Evolutionary conservation across 257 asterid genomes (phyloP).

Genomic region (Perilla frutescens): DNA sequence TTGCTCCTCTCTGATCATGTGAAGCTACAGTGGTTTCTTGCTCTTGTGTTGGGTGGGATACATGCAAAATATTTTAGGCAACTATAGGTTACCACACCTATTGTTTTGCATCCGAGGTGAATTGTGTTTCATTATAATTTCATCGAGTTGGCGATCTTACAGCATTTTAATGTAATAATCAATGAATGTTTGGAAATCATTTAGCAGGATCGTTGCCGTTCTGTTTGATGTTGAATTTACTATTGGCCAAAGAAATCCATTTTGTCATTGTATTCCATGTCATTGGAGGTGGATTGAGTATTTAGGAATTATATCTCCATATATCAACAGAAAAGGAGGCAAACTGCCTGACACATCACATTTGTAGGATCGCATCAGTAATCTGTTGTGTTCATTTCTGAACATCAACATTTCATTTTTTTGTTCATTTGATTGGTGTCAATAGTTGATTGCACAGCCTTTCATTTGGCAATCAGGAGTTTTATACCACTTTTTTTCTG

Average conservation of each 20-base stretch:
- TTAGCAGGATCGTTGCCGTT: not conserved
- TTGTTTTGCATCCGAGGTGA: constrained; percentile 18
- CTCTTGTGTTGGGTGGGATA: constrained; percentile 21
- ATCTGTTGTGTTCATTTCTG: not conserved
- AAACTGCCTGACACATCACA: not conserved
- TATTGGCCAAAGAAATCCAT: constrained; percentile 16
- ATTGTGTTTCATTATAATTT: constrained; percentile 14
- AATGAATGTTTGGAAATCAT: not conserved
- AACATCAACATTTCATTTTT: not conserved
- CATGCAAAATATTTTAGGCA: constrained; percentile 22
- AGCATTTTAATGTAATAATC: constrained; percentile 9
- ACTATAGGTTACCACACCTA: constrained; percentile 5
- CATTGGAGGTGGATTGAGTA: constrained; percentile 20
- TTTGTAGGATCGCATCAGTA: not conserved
- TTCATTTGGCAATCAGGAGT: not conserved
- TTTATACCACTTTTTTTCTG: not conserved
- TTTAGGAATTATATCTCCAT: constrained; percentile 11
- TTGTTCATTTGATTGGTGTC: constrained; percentile 10
- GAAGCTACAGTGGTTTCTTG: constrained; percentile 19
- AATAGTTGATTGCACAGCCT: constrained; percentile 7
- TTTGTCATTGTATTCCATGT: not conserved
- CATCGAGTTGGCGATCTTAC: not conserved
- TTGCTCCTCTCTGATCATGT: constrained; percentile 18
- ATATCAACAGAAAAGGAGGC: not conserved
- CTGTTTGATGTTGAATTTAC: constrained; percentile 1